A percentile compares a stretch with the other conserved stretches of the same genome.
Evolutionary conservation across 2,329 filamentous ascomycete genomes (phyloP).

Genomic region (Myriosclerotinia curreyana): DNA sequence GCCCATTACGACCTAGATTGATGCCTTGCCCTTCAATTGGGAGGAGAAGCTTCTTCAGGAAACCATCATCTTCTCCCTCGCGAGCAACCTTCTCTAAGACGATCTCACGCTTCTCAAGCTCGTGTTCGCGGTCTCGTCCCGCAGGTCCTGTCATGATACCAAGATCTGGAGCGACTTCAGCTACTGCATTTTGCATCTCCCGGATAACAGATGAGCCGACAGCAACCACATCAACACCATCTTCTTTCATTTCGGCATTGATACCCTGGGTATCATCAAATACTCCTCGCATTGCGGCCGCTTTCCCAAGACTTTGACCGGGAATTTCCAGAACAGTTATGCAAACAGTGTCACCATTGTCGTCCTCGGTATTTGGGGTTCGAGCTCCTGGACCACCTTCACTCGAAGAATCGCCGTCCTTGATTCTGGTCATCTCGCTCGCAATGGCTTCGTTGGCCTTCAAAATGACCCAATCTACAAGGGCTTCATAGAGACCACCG

Average conservation of each 20-base stretch:
- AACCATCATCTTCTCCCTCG: conserved; percentile 78
- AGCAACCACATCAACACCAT: conserved; percentile 74
- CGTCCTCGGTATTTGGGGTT: conserved; percentile 67
- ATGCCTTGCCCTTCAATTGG: conserved; percentile 77
- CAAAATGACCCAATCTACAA: conserved; percentile 90
- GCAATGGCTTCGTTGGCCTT: conserved; percentile 86
- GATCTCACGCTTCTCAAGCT: conserved; percentile 76
- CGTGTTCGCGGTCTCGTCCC: conserved; percentile 70
- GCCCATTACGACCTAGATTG: conserved; percentile 70
- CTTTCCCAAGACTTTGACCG: conserved; percentile 75
- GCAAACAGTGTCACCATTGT: conserved; percentile 78
- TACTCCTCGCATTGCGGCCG: conserved; percentile 80
- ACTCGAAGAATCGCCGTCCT: conserved; percentile 63
- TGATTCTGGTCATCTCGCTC: conserved; percentile 65
- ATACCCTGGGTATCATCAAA: conserved; percentile 94
- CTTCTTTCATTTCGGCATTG: conserved; percentile 95
- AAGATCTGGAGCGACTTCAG: conserved; percentile 73
- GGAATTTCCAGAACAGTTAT: conserved; percentile 88
- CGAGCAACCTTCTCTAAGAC: conserved; percentile 82
- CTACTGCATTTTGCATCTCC: conserved; percentile 81
- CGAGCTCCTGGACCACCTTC: conserved; percentile 58
- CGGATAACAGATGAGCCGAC: conserved; percentile 79
- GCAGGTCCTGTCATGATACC: conserved; percentile 67
- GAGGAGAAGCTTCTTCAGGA: conserved; percentile 78
- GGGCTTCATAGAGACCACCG: conserved; percentile 82